These are phyloP conservation scores for Heritiera littoralis DNA, from an alignment of 345 rosid genomes.

Conservation along the genomic window DNA sequence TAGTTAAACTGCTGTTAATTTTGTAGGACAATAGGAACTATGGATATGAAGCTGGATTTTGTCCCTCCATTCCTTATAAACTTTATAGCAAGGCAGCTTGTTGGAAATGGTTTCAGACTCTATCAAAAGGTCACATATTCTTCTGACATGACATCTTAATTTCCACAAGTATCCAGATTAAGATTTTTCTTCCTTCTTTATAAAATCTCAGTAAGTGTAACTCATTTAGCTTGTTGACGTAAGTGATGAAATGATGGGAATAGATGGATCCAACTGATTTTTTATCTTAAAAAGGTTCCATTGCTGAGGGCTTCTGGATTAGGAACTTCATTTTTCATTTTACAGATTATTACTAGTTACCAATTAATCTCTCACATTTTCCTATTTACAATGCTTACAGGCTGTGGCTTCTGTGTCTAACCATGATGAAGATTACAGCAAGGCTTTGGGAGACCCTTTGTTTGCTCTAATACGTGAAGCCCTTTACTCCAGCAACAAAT, in stretches of 20 bases:
- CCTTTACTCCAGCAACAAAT: slow-evolving; percentile 40
- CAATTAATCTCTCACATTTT: slow-evolving; percentile 8
- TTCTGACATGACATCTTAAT: slow-evolving; percentile 9
- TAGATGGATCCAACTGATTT: neutral
- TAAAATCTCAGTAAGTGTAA: neutral
- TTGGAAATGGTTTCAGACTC: slow-evolving; percentile 86
- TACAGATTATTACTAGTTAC: neutral
- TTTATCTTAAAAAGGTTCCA: neutral
- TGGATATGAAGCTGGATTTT: slow-evolving; percentile 92
- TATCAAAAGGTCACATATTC: slow-evolving; percentile 72
- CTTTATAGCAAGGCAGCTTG: slow-evolving; percentile 84
- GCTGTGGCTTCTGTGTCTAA: slow-evolving; percentile 64
- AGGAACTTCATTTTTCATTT: slow-evolving; percentile 10
- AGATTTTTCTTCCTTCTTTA: neutral
- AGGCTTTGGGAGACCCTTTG: slow-evolving; percentile 68
- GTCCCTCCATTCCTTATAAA: slow-evolving; percentile 88
- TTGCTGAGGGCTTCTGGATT: slow-evolving; percentile 1
- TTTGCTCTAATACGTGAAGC: slow-evolving; percentile 55
- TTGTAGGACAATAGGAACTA: slow-evolving; percentile 71
- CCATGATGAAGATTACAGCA: slow-evolving; percentile 60
- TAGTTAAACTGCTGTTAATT: slow-evolving; percentile 23
- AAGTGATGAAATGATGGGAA: neutral
- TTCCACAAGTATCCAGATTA: slow-evolving; percentile 1
- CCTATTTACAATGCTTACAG: slow-evolving; percentile 39
- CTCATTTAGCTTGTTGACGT: slow-evolving; percentile 3